Conservation (phyloP, 2,329 filamentous ascomycete genomes). For the Penicillium sp. region DNA sequence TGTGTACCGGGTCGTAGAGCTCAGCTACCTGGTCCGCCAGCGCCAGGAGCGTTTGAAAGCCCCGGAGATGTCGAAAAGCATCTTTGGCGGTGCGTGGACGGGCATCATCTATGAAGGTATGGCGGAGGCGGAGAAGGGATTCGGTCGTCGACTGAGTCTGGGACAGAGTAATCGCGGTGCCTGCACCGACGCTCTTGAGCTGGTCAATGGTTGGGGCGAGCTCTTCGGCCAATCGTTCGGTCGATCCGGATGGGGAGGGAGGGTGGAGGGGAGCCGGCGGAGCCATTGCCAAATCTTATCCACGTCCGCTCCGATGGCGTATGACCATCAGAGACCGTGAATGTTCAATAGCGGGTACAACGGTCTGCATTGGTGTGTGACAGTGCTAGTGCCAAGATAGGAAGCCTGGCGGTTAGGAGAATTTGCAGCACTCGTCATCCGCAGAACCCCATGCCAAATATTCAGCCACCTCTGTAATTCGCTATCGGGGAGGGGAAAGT, state of each 20-base stretch:
- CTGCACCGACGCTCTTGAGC: constrained; percentile 34
- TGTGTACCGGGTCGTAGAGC: constrained; percentile 64
- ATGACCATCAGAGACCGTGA: constrained; percentile 36
- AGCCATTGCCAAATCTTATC: constrained; percentile 35
- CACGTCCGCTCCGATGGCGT: constrained; percentile 30
- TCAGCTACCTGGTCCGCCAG: constrained; percentile 69
- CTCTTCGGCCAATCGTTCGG: constrained; percentile 38
- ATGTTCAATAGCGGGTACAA: constrained; percentile 30
- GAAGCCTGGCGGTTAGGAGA: constrained; percentile 1
- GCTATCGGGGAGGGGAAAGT: constrained; percentile 6
- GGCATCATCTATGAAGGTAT: constrained; percentile 57
- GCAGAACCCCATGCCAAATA: constrained; percentile 7
- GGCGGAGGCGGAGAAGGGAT: constrained; percentile 64
- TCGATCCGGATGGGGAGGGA: constrained; percentile 32
- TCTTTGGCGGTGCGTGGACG: constrained; percentile 62
- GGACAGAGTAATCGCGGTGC: constrained; percentile 30
- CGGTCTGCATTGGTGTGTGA: constrained; percentile 37
- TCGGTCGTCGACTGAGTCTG: constrained; percentile 49
- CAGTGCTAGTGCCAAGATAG: constrained; percentile 15
- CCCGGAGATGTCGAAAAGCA: constrained; percentile 75
- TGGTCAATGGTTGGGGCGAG: constrained; percentile 39
- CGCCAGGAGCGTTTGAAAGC: constrained; percentile 72
- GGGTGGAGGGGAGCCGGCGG: constrained; percentile 25
- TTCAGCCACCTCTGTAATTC: constrained; percentile 13
- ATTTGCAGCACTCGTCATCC: constrained; percentile 7